These are phyloP conservation scores for Gossypium australe DNA, from an alignment of 345 rosid species.

Conservation along the genomic window DNA sequence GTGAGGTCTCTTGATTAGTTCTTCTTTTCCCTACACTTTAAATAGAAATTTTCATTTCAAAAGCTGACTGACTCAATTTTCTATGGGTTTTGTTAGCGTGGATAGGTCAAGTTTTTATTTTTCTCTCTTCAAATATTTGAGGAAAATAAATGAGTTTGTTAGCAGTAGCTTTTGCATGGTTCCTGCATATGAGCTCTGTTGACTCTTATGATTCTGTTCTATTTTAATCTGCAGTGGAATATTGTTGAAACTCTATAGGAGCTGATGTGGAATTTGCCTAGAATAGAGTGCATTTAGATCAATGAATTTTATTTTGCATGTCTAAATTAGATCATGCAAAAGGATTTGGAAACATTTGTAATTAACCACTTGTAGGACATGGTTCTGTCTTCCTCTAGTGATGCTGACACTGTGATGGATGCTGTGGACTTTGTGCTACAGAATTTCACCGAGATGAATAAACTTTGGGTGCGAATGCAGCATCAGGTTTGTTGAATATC, in stretches of 20 bases:
- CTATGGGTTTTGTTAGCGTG: background rate
- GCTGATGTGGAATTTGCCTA: background rate
- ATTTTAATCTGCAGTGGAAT: background rate
- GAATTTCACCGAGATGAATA: constrained; percentile 92
- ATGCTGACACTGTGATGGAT: constrained; percentile 68
- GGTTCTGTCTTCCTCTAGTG: constrained; percentile 38
- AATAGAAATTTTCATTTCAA: constrained; percentile 14
- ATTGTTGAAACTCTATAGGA: background rate
- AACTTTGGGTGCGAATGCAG: constrained; percentile 91
- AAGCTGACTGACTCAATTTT: background rate
- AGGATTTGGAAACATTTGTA: background rate
- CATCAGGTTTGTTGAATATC: constrained; percentile 62
- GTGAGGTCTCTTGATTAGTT: constrained; percentile 30
- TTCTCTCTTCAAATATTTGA: background rate
- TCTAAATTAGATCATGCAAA: background rate
- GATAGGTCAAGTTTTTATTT: background rate
- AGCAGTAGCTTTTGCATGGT: background rate
- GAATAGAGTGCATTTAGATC: background rate
- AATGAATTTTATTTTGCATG: background rate
- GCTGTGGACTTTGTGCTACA: constrained; percentile 93
- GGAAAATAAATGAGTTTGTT: background rate
- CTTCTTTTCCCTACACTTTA: background rate
- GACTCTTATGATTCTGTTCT: background rate
- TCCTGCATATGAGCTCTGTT: background rate
- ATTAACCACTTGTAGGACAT: background rate